Base-by-base conservation (phyloP, 352 stramenopile species). In the Phytopythium sindhum region DNA sequence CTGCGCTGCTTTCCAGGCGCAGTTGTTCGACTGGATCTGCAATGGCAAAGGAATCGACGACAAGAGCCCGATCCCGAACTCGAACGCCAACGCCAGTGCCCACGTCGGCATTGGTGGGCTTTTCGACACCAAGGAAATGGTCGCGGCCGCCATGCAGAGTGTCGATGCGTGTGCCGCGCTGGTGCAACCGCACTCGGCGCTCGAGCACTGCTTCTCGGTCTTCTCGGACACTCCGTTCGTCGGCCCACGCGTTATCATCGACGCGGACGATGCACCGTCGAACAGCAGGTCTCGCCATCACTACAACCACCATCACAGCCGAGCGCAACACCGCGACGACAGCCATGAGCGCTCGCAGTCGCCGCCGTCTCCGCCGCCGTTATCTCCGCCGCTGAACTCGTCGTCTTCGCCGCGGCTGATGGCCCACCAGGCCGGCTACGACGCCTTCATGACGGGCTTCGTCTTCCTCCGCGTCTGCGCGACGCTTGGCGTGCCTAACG, bases 91-190 rank as follows among this genome's bases (percentile, higher is more conserved):
- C 2, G n/a, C 8, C n/a, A 53, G 33, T 2, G n/a, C 35, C 35
- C 15, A 51, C 29, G 37, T 42, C 4, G 56, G 56, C 10, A n/a
- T 52, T 45, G 74, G 67, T 21, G 72, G 69, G 14, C 60, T 93
- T 2, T 90, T 90, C 61, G 84, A 93, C 66, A 93, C 84, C 10
- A 93, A 93, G 59, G 73, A 86, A 12, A 77, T 93, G 29, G 74
- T 88, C 8, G 73, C 84, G 39, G 55, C 79, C 51, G 82, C 84
- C 8, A 90, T 90, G 75, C 73, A 89, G n/a, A 74, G 75, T 17
- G 53, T 86, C 3, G 78, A 92, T 60, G 68, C 73, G 6, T 90
- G 89, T 51, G 64, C 74, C 5, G 76, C 82, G n/a, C 72, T 80
- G 48, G 63, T 92, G 39, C 56, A 76, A 21, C 54, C 54, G 1